phyloP scores from a whole-genome alignment of 2,329 filamentous ascomycete species.

The Neonectria punicea region DNA sequence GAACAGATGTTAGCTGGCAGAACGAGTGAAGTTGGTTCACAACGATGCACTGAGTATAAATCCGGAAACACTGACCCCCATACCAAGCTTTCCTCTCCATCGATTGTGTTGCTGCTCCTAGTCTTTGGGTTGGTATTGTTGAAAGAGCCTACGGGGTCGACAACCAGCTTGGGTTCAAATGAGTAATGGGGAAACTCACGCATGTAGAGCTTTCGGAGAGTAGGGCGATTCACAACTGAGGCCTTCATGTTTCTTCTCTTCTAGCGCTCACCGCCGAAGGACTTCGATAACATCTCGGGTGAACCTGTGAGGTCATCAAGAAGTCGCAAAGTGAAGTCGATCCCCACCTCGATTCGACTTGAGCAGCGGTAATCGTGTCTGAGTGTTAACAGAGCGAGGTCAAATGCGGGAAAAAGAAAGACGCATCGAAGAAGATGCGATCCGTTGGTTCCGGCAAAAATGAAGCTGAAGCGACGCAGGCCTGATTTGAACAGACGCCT shows the following conservation, averaged over 20 bases:
- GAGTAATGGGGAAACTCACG: not conserved
- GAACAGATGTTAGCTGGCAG: not conserved
- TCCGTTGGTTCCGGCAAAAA: not conserved
- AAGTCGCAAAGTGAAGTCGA: too few relatives aligned
- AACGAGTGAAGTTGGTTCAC: not conserved
- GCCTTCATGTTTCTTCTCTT: not conserved
- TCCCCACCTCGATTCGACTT: not conserved
- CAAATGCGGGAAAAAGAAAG: not conserved
- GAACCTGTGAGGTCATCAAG: not conserved
- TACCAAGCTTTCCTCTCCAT: not conserved
- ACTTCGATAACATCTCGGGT: not conserved
- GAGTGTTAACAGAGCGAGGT: not conserved
- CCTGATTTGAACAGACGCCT: conserved; percentile 28
- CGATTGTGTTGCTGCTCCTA: not conserved
- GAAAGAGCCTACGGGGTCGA: not conserved
- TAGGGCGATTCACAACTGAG: not conserved
- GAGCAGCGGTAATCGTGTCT: not conserved
- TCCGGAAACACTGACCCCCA: not conserved
- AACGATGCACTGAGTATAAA: not conserved
- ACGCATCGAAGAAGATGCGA: not conserved
- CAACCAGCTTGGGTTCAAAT: not conserved
- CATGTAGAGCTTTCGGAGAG: not conserved
- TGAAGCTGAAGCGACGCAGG: conserved; percentile 7
- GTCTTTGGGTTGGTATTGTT: not conserved
- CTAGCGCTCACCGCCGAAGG: too few relatives aligned